phyloP scores from a whole-genome alignment of 441 rosid species.

The Corymbia calophylla region DNA sequence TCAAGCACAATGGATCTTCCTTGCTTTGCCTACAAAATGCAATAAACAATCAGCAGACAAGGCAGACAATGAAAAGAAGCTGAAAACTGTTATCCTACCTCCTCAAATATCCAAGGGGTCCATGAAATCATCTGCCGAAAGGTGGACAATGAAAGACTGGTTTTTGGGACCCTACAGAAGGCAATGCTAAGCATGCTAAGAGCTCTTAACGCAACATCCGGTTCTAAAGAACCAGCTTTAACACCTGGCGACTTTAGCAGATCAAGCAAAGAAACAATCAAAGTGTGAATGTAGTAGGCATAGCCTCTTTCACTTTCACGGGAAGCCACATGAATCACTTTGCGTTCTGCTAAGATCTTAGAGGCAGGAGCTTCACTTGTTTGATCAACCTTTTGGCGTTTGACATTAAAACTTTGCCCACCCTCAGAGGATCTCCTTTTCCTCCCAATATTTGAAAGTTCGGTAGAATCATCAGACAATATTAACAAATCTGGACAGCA shows the following conservation, averaged over 20 bases:
- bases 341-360: constrained; percentile 23
- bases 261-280: constrained; percentile 57
- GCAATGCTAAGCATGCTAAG: constrained; percentile 85
- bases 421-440: constrained; percentile 46
- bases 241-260: constrained; percentile 42
- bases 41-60: constrained; percentile 8
- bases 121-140: constrained; percentile 58
- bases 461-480: constrained; percentile 22
- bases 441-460: constrained; percentile 43
- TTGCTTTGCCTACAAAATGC: constrained; percentile 48
- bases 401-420: constrained; percentile 29
- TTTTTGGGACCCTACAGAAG: constrained; percentile 53
- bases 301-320: constrained; percentile 45
- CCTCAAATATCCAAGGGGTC: constrained; percentile 86
- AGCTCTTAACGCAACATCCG: constrained; percentile 59
- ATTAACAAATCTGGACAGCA: constrained; percentile 16
- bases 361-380: constrained; percentile 24
- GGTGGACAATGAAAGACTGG: constrained; percentile 46
- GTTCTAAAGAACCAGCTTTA: constrained; percentile 36
- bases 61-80: constrained; percentile 3
- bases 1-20: constrained; percentile 37
- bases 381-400: constrained; percentile 66
- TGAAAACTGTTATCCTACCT: constrained; percentile 35
- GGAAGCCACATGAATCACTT: constrained; percentile 22
- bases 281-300: constrained; percentile 41